phyloP scores from a whole-genome alignment of 352 stramenopile genomes.

The Globisporangium paroecandrum region DNA sequence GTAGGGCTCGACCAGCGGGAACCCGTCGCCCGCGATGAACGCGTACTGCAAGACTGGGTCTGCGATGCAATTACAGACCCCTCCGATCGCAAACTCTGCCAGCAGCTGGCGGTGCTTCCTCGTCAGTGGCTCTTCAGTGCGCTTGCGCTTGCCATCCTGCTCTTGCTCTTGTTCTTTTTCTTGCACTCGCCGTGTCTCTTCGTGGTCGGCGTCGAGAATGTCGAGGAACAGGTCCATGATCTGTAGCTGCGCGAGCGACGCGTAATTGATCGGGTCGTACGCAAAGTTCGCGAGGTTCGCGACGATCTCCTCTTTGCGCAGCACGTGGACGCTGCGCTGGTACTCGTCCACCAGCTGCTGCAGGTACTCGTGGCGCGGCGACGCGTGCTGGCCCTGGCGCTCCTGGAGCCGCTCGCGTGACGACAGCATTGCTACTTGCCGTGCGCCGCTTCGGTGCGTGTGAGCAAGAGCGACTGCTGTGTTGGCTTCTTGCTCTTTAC shows the following conservation, averaged over 20 bases:
- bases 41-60: conserved; percentile 51
- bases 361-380: conserved; percentile 73
- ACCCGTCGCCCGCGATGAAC: conserved; percentile 49
- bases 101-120: conserved; percentile 29
- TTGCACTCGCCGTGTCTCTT: conserved; percentile 8
- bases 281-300: conserved; percentile 82
- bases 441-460: not conserved
- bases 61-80: conserved; percentile 76
- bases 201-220: conserved; percentile 49
- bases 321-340: conserved; percentile 48
- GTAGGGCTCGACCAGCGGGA: conserved; percentile 43
- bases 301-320: conserved; percentile 72
- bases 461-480: not conserved
- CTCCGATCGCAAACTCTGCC: conserved; percentile 65
- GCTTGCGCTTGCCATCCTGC: not conserved
- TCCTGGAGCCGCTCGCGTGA: conserved; percentile 50
- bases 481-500: not conserved
- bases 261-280: conserved; percentile 86
- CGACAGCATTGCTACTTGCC: conserved; percentile 48
- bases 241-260: conserved; percentile 42
- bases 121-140: not conserved
- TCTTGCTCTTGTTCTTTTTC: not conserved
- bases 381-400: conserved; percentile 61
- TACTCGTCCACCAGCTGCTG: conserved; percentile 77
- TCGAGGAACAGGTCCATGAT: conserved; percentile 80